Evolutionary conservation across 2,329 filamentous ascomycete genomes (phyloP), one percentile per base, ranked within the genome.

Genomic region (Reticulascus tulasneorum): DNA sequence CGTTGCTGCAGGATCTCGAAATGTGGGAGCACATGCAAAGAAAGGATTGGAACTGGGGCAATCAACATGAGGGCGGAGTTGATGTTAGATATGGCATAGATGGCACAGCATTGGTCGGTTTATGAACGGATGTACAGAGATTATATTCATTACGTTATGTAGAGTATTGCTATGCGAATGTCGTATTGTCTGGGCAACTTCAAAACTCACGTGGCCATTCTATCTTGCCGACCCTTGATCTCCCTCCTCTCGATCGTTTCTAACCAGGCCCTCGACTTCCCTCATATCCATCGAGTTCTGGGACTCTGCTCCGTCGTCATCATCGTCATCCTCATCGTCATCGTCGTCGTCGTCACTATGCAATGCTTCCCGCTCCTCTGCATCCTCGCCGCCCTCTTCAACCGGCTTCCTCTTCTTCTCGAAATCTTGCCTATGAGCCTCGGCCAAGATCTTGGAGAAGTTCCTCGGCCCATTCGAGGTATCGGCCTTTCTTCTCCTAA

Each of bases 391-490:
- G 15, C 41, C 47, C 4, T 36, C 28, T 1, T 46, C 46, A 4
- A 44, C 40, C 0, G 61, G 60, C 48, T 56, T 62, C 44, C 78
- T 74, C 57, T 79, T 85, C 66, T 93, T 84, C 62, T 94, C 86
- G 57, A 96, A 97, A 62, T 97, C 91, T 58, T 94, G 84, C 42
- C 78, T 84, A 58, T 97, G 93, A 6, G 91, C 91, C 43, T 82
- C 75, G 5, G 87, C 84, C 47, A 96, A 71, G n/a, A 89, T 79
- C 11, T 73, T 78, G 6, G 69, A 67, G 37, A 79, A 69, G 1
- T 63, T 61, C 13, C 60, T 62, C 8, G 40, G 42, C 19, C 37
- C 15, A 28, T 47, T 45, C 16, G 47, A 42, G 12, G 51, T 29
- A 9, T 46, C 44, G 6, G 40, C 35, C 23, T 45, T 15, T 49